Base-by-base conservation (phyloP, 2,329 filamentous ascomycete genomes). In the Pseudogymnoascus sp. region DNA sequence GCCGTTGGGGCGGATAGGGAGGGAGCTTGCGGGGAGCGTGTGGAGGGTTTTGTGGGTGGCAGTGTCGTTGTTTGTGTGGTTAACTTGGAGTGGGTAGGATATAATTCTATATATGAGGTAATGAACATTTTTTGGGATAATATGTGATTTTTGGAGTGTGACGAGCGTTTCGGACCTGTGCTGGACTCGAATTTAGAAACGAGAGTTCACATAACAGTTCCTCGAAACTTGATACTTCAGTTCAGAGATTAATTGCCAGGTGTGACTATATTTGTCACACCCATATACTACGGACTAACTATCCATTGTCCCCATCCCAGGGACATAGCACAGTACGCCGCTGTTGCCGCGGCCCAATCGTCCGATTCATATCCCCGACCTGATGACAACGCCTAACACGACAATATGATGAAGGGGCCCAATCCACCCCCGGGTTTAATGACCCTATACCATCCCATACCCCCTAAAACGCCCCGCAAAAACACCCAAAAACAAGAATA, bases 31-130 rank as follows among this genome's bases (percentile, higher is more conserved):
- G 74, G 80, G 77, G 7, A 86, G 82, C 47, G 68, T 86, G 16
- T 85, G 82, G 75, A 78, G 82, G 57, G 85, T 92, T 3, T 78
- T 78, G 5, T 84, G 82, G 79, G 81, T 89, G 72, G 84, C 83
- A 18, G 72, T 86, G 47, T 65, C 76, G 12, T 85, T 86, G 71
- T 94, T 89, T 78, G 78, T 78, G 30, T 89, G 85, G 75, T 74
- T 93, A 67, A 78, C 86, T 61, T 84, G 81, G 75, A 79, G 79
- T 69, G 86, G 86, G 65, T 90, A 58, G 28, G 47, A 16, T 11
- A 6, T 33, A 28, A 30, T 16, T 30, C 28, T 54, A 33, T 54
- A 54, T 54, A 54, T 54, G 47, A 54, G 47, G 16, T 20, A 54
- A 54, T 54, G 47, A 54, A 50, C 11, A 12, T 33, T 20, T 47